Percentiles rank a stretch among this genome's conserved stretches.
These are phyloP conservation scores for Arachnomyces sp. DNA, from an alignment of 2,329 filamentous ascomycete species.

Conservation along the genomic window DNA sequence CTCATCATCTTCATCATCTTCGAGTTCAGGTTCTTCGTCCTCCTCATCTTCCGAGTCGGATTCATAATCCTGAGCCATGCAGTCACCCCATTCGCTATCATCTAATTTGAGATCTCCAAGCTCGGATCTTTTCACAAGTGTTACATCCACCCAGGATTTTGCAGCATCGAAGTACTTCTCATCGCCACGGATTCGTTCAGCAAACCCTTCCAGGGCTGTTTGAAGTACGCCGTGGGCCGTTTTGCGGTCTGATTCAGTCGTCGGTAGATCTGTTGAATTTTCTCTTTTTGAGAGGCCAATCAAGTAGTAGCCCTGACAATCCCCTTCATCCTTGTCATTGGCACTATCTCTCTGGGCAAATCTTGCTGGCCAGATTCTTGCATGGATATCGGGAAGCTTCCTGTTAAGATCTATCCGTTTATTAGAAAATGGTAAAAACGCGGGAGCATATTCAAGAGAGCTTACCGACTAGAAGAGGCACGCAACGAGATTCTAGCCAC, in stretches of 20 bases:
- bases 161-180: constrained; percentile 28
- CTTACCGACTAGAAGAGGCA: constrained; percentile 52
- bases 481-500: constrained; percentile 57
- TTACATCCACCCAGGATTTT: constrained; percentile 28
- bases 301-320: constrained; percentile 56
- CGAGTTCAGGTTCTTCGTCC: constrained; percentile 4
- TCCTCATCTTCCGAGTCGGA: constrained; percentile 5
- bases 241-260: constrained; percentile 32
- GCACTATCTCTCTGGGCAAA: constrained; percentile 40
- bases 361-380: constrained; percentile 56
- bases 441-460: constrained; percentile 11
- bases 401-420: constrained; percentile 46
- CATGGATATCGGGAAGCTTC: constrained; percentile 44
- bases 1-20: constrained; percentile 4
- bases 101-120: constrained; percentile 13
- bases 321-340: constrained; percentile 21
- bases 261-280: constrained; percentile 1
- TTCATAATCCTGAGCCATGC: neutral
- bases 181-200: constrained; percentile 27
- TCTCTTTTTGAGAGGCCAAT: constrained; percentile 43
- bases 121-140: constrained; percentile 19
- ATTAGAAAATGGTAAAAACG: constrained; percentile 1
- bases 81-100: constrained; percentile 10
- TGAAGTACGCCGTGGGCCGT: constrained; percentile 38
- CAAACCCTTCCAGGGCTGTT: constrained; percentile 26